These are phyloP conservation scores for Acanthamoeba triangularis DNA, from an alignment of 208 protist genomes.

Conservation along the genomic window DNA sequence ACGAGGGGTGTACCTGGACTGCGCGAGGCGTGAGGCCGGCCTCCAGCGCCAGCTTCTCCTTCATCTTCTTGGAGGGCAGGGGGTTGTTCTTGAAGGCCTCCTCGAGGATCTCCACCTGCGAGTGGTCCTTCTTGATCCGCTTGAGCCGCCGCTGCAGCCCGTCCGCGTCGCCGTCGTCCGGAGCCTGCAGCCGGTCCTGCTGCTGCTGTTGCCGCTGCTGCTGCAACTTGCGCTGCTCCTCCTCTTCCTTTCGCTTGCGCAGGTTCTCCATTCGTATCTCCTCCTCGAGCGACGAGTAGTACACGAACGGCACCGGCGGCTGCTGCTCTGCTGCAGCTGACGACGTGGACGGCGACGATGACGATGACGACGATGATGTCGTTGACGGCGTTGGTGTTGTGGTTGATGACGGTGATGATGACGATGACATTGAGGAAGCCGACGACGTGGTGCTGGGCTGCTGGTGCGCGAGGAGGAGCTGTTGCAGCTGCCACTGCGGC, in stretches of 20 bases:
- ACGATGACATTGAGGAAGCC: not conserved
- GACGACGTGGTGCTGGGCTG: not conserved
- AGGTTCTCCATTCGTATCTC: conserved; percentile 30
- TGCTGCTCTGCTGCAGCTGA: not conserved
- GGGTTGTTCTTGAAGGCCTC: conserved; percentile 47
- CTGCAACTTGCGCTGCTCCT: not conserved
- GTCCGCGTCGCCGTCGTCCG: not conserved
- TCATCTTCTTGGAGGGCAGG: conserved; percentile 24
- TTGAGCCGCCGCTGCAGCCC: not conserved
- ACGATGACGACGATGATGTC: not conserved
- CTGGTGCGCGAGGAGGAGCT: not conserved
- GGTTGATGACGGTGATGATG: no score
- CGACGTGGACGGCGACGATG: not conserved
- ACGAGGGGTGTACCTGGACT: not conserved
- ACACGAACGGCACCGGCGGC: not conserved
- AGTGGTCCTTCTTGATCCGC: conserved; percentile 31
- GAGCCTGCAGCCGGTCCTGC: not conserved
- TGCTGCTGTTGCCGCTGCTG: not conserved
- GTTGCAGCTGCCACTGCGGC: not conserved
- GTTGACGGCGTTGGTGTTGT: not conserved
- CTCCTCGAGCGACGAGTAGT: conserved; percentile 22
- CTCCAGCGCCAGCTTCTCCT: conserved; percentile 2
- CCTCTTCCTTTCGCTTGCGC: conserved; percentile 3
- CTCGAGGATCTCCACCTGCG: conserved; percentile 29
- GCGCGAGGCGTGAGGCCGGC: not conserved